Base-by-base conservation (phyloP, 352 stramenopile genomes). In the Globisporangium barbulae region DNA sequence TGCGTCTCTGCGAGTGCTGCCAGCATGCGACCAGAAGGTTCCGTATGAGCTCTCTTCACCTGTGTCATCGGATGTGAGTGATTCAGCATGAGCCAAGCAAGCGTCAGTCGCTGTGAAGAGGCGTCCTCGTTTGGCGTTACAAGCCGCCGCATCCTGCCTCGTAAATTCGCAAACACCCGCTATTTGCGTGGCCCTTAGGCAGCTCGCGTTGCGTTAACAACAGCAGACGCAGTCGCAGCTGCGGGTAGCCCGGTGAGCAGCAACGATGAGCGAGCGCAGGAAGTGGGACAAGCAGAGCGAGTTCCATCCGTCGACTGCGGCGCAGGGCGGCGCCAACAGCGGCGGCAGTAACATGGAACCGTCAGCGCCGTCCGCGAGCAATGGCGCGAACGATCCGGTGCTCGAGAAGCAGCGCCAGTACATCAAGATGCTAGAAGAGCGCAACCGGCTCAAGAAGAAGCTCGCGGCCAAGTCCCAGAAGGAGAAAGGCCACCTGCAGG, bases 401-500 rank as follows among this genome's bases (percentile, higher is more conserved):
- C 64, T 87, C 13, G 81, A 91, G 63, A 91, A 90, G 73, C 83
- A 93, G 64, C 62, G 79, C 31, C 80, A 93, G 73, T 94, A 93
- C 65, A 85, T 94, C 61, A 88, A 87, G 70, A 88, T 92, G 61
- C 67, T 94, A 41, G 85, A 94, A 53, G 85, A 94, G 65, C 79
- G 83, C 59, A 93, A 94, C 49, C 80, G 85, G 2, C 71, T 94
- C 22, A 88, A 87, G 67, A 94, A 93, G 70, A 88, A 87, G 30
- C 69, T 94, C 35, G 79, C 83, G 19, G 74, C 74, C n/a, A 89
- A 85, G 63, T 70, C 69, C 22, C 67, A 83, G 63, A 67, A 77
- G 61, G 79, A 79, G 52, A 81, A 81, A 55, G 77, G 81, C 3
- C 65, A 68, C 13, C 68, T 88, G 19, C 74, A 84, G 9, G 77